Evolutionary conservation across 768 basidiomycete genomes (phyloP).

Genomic region (Phaeotremella skinneri): DNA sequence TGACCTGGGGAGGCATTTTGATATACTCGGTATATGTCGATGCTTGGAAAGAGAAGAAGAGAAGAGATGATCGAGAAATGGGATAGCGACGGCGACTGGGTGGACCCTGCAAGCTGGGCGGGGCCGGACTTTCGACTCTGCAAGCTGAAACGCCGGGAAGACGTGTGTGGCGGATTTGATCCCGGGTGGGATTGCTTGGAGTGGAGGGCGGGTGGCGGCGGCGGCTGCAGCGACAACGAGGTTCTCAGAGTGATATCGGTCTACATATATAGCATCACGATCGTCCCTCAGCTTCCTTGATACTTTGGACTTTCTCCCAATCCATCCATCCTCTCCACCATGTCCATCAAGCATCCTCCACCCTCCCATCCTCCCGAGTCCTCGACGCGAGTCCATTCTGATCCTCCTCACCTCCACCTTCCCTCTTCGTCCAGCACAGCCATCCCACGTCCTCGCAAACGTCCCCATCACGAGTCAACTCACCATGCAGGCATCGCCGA

Average conservation of each 20-base stretch:
- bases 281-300: no score
- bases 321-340: constrained; percentile 2
- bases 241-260: no score
- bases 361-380: neutral
- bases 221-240: no score
- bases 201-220: no score
- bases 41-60: constrained; percentile 2
- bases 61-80: constrained; percentile 6
- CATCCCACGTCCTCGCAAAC: neutral
- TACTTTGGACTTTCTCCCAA: no score
- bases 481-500: constrained; percentile 8
- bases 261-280: no score
- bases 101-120: constrained; percentile 18
- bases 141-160: no score
- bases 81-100: constrained; percentile 7
- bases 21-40: constrained; percentile 1
- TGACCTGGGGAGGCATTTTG: constrained; percentile 49
- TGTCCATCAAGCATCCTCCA: constrained; percentile 4
- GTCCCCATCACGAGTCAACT: neutral
- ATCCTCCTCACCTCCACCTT: neutral
- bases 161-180: no score
- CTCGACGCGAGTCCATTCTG: neutral
- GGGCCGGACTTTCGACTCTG: constrained; percentile 25
- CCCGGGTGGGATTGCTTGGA: no score
- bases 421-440: neutral